These are phyloP conservation scores for Fusarium duplospermum DNA, from an alignment of 2,329 filamentous ascomycete species.

Conservation along the genomic window DNA sequence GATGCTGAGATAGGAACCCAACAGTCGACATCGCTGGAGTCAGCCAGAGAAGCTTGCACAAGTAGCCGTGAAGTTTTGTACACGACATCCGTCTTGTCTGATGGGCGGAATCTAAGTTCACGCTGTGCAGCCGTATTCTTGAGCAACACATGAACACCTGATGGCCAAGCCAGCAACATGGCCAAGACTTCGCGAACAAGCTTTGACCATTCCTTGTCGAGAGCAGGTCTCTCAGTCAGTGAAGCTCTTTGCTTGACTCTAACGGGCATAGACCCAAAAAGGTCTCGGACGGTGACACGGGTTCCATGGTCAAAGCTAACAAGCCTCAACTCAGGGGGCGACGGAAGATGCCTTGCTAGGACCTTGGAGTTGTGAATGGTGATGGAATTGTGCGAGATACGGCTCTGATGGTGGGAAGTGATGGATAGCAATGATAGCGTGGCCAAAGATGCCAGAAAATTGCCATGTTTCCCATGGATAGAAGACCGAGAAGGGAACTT, in stretches of 20 bases:
- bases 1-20: slow-evolving; percentile 82
- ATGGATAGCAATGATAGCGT: slow-evolving; percentile 82
- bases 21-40: slow-evolving; percentile 59
- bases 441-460: slow-evolving; percentile 81
- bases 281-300: slow-evolving; percentile 77
- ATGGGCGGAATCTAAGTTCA: slow-evolving; percentile 52
- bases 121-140: slow-evolving; percentile 59
- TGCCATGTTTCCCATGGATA: slow-evolving; percentile 75
- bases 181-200: slow-evolving; percentile 70
- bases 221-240: slow-evolving; percentile 60
- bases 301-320: slow-evolving; percentile 75
- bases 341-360: slow-evolving; percentile 73
- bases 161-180: slow-evolving; percentile 77
- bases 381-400: slow-evolving; percentile 73
- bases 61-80: slow-evolving; percentile 63
- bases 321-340: slow-evolving; percentile 68
- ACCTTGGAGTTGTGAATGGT: slow-evolving; percentile 76
- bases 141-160: slow-evolving; percentile 66
- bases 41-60: slow-evolving; percentile 72
- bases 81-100: slow-evolving; percentile 33
- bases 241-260: slow-evolving; percentile 82
- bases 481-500: slow-evolving; percentile 65
- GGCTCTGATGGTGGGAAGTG: slow-evolving; percentile 73
- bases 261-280: slow-evolving; percentile 93
- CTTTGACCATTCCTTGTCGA: slow-evolving; percentile 73